Base-by-base conservation (phyloP, 1,284 basidiomycete genomes). In the Prillingera fragicola region DNA sequence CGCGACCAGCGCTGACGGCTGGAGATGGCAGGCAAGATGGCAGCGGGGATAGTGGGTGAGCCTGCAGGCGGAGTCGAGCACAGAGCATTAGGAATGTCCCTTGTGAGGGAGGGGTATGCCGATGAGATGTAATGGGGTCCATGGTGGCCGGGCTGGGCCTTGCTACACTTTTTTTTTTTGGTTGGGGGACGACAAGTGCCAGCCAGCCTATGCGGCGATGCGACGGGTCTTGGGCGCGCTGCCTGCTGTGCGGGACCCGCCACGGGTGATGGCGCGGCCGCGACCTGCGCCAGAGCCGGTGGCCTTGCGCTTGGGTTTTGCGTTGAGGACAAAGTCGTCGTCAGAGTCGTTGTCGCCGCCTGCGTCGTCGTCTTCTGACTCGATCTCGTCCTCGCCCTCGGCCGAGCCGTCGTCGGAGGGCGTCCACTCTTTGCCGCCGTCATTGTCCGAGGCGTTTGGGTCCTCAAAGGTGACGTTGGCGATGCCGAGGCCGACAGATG, bases 401-500 rank as follows among this genome's bases (percentile, higher is more conserved):
- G n/a, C 26, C 3, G 46, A 43, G 12, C 43, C 50, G 6, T 17
- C 18, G 9, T 41, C 41, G 5, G 45, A 48, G 1, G 43, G 43
- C 6, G 41, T 36, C 50, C 43, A 40, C 6, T 38, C 41, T 35
- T 44, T 45, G 26, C 35, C 21, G 23, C 47, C 48, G 15, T 47
- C 50, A 31, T 52, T 41, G 25, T 28, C 32, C 8, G 41, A 34
- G 25, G 22, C 44, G 13, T 49, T 51, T 8, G 39, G 38, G 34
- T 61, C 60, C 23, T 52, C 56, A 33, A 67, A 62, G 21, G 61
- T 52, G 19, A 69, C 64, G 31, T 64, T 67, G 38, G 64, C 58
- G 19, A 69, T 54, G 15, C 65, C 64, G 5, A 67, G 40, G 1
- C 67, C 67, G 36, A 69, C 61, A 15, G 57, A 44, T 2, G 57